phyloP scores from a whole-genome alignment of 495 filamentous ascomycete species.

The Bathelium albidoporum region DNA sequence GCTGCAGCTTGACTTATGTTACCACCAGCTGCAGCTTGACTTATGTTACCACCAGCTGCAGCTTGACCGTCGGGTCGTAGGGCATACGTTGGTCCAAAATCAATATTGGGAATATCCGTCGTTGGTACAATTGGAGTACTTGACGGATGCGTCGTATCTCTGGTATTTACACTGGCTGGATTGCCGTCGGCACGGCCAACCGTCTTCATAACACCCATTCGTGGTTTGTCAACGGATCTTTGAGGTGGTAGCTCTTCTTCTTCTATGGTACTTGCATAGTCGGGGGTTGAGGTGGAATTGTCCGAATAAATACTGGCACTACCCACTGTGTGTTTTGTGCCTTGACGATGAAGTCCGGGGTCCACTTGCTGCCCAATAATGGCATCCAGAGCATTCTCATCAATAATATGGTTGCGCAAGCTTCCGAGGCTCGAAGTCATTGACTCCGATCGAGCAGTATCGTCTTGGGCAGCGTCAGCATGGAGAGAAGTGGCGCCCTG shows the following conservation, averaged over 20 bases:
- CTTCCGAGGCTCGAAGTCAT: constrained; percentile 49
- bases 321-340: neutral
- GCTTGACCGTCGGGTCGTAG: constrained; percentile 41
- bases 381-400: constrained; percentile 51
- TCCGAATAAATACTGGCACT: constrained; percentile 9
- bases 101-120: constrained; percentile 59
- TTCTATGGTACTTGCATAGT: constrained; percentile 37
- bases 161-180: neutral
- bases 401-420: constrained; percentile 52
- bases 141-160: neutral
- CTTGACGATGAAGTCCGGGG: neutral
- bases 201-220: constrained; percentile 74
- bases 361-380: constrained; percentile 16
- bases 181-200: constrained; percentile 49
- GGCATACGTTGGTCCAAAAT: constrained; percentile 74
- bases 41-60: constrained; percentile 35
- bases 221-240: constrained; percentile 46
- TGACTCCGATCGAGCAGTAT: neutral
- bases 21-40: constrained; percentile 32
- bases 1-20: constrained; percentile 30
- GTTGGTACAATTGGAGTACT: neutral
- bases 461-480: neutral
- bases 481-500: neutral
- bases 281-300: constrained; percentile 28
- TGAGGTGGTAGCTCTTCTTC: constrained; percentile 18